Evolutionary conservation across 2,329 filamentous ascomycete species (phyloP).

Genomic region (Hymenoscyphus fructigenus): DNA sequence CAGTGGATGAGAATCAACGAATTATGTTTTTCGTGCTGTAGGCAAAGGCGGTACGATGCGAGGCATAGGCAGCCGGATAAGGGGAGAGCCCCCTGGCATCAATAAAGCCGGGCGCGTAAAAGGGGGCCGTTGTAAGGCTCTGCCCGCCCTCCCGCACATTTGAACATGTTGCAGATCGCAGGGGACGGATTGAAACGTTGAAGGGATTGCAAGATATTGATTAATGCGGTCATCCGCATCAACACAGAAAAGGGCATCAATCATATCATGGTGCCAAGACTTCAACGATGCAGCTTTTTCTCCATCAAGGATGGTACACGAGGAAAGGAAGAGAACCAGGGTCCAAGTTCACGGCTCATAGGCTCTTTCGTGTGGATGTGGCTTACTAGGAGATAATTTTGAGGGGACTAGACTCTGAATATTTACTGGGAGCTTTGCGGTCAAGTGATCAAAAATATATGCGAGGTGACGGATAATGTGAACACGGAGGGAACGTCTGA

Average conservation of each 20-base stretch:
- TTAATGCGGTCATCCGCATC: slow-evolving; percentile 20
- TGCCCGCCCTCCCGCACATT: slow-evolving; percentile 20
- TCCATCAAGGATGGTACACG: background rate
- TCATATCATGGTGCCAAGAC: slow-evolving; percentile 20
- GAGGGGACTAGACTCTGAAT: slow-evolving; percentile 28
- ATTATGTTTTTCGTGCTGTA: slow-evolving; percentile 20
- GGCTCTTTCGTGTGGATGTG: slow-evolving; percentile 3
- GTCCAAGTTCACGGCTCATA: background rate
- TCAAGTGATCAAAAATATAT: slow-evolving; percentile 63
- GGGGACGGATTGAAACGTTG: slow-evolving; percentile 28
- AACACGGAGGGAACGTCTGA: slow-evolving; percentile 21
- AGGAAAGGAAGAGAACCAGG: background rate
- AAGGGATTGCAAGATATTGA: slow-evolving; percentile 17
- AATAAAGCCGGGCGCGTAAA: slow-evolving; percentile 38
- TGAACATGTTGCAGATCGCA: slow-evolving; percentile 13
- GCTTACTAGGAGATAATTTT: slow-evolving; percentile 15
- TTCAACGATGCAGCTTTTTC: background rate
- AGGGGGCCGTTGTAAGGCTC: slow-evolving; percentile 35
- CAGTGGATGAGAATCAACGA: slow-evolving; percentile 28
- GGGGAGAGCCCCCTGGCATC: slow-evolving; percentile 19
- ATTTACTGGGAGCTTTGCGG: slow-evolving; percentile 34
- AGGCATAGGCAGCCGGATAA: slow-evolving; percentile 32
- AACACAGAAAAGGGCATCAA: background rate
- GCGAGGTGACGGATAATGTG: slow-evolving; percentile 42
- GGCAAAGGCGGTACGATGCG: slow-evolving; percentile 34